Conservation (phyloP, 148 eudicot genomes). For the Oxyria digyna region DNA sequence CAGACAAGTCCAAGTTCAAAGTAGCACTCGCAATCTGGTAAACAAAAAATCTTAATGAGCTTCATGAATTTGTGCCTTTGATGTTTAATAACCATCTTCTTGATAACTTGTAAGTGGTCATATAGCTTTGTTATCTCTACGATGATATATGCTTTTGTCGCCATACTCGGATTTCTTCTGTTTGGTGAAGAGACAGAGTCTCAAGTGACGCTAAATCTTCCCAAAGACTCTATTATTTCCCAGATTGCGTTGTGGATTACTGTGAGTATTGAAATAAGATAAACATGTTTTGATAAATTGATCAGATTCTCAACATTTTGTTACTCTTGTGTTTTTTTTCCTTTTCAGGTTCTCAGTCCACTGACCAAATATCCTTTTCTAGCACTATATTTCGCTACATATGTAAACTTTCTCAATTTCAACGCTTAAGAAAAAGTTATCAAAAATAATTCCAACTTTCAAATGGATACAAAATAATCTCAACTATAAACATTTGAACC, state of each 20-base stretch:
- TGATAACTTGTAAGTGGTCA: background rate
- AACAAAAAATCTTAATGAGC: background rate
- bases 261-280: constrained; percentile 25
- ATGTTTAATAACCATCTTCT: background rate
- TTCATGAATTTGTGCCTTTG: background rate
- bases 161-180: constrained; percentile 72
- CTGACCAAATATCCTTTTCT: constrained; percentile 62
- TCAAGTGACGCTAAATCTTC: constrained; percentile 79
- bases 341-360: constrained; percentile 67
- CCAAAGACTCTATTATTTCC: constrained; percentile 37
- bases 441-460: no score
- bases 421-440: no score
- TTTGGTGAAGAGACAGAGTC: constrained; percentile 63
- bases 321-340: background rate
- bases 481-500: no score
- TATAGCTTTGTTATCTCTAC: constrained; percentile 64
- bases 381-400: background rate
- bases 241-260: constrained; percentile 65
- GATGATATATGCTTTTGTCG: constrained; percentile 47
- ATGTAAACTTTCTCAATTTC: no score
- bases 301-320: background rate
- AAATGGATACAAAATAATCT: no score
- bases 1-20: constrained; percentile 58
- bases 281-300: no score
- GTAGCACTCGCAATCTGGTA: constrained; percentile 27